phyloP scores from a whole-genome alignment of 352 stramenopile species.

The Globisporangium lucens region DNA sequence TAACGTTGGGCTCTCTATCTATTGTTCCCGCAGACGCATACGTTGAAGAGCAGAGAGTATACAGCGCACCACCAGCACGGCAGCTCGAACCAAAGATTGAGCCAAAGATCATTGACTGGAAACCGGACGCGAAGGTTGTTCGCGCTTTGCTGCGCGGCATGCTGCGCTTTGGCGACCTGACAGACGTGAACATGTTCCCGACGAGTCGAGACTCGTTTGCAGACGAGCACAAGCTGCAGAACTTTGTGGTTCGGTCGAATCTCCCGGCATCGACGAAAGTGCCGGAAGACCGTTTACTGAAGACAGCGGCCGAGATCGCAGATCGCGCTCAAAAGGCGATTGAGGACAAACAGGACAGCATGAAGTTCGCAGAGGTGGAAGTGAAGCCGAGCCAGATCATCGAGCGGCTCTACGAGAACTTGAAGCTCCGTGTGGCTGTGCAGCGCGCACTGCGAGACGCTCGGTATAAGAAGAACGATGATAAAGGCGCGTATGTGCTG shows the following conservation, averaged over 20 bases:
- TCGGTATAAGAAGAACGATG: conserved; percentile 35
- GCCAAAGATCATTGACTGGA: conserved; percentile 32
- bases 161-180: conserved; percentile 77
- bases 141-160: conserved; percentile 64
- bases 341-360: conserved; percentile 65
- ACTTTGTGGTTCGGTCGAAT: conserved; percentile 69
- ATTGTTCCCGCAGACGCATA: conserved; percentile 17
- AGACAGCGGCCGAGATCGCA: conserved; percentile 62
- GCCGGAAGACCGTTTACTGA: conserved; percentile 46
- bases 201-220: conserved; percentile 50
- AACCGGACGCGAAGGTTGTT: conserved; percentile 64
- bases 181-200: conserved; percentile 57
- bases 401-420: conserved; percentile 82
- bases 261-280: conserved; percentile 52
- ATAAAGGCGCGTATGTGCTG: conserved; percentile 67
- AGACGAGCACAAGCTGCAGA: conserved; percentile 76
- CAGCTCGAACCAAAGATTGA: conserved; percentile 51
- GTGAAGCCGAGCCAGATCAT: conserved; percentile 71
- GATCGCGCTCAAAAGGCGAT: conserved; percentile 48
- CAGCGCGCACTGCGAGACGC: conserved; percentile 62
- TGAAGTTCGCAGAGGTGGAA: conserved; percentile 78
- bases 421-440: conserved; percentile 81
- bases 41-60: conserved; percentile 24
- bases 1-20: not conserved
- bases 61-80: conserved; percentile 15